Conservation (phyloP, 352 stramenopile genomes). For the Stramenopiles sp. region DNA sequence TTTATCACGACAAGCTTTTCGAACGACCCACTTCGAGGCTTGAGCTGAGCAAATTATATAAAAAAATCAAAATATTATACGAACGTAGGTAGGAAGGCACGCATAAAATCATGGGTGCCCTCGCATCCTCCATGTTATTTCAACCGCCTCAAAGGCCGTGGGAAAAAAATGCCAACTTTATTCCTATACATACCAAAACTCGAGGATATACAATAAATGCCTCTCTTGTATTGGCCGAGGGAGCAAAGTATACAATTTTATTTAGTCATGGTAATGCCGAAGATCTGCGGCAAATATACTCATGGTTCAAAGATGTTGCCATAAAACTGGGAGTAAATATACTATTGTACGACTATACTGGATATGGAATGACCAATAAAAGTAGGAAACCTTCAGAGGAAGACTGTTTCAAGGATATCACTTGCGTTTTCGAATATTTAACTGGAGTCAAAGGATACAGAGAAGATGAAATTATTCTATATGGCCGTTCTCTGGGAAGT, state of each 20-base stretch:
- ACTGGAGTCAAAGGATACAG: constrained; percentile 66
- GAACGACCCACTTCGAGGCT: too few species aligned
- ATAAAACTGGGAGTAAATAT: constrained; percentile 53
- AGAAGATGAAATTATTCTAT: constrained; percentile 81
- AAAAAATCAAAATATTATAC: too few species aligned
- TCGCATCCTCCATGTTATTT: constrained; percentile 58
- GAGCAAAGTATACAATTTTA: constrained; percentile 74
- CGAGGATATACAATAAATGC: not conserved
- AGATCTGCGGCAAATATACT: constrained; percentile 90
- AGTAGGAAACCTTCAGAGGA: constrained; percentile 71
- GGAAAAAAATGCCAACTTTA: constrained; percentile 75
- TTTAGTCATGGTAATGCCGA: constrained; percentile 93
- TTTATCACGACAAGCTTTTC: too few species aligned
- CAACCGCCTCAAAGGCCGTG: constrained; percentile 62
- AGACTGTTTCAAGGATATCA: constrained; percentile 77
- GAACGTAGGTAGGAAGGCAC: too few species aligned
- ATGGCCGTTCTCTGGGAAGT: constrained; percentile 39
- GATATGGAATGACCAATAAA: constrained; percentile 89
- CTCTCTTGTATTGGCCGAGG: constrained; percentile 22
- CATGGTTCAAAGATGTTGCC: constrained; percentile 82
- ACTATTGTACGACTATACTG: constrained; percentile 83
- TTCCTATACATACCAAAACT: constrained; percentile 48
- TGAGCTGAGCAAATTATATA: too few species aligned
- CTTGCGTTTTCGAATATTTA: constrained; percentile 85
- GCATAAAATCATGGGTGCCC: constrained; percentile 56